phyloP scores from a whole-genome alignment of 2,329 filamentous ascomycete species.

The Penicillium hordei region DNA sequence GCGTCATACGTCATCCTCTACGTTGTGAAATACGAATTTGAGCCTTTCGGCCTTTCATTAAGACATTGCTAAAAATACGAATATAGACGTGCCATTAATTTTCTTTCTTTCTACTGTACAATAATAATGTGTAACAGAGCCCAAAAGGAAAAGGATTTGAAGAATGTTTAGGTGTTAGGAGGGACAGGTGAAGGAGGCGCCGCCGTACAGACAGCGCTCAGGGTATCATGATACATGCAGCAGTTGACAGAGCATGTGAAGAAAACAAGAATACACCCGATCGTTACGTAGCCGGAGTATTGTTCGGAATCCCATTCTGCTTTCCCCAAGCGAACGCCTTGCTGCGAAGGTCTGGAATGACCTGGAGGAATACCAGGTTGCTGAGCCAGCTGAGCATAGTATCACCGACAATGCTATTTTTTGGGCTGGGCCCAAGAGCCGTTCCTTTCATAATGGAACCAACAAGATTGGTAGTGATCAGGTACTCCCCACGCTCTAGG shows the following conservation, averaged over 20 bases:
- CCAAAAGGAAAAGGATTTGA: neutral
- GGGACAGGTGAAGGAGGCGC: slow-evolving; percentile 10
- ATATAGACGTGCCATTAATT: neutral
- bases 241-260: neutral
- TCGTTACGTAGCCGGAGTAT: slow-evolving; percentile 6
- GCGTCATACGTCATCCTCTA: slow-evolving; percentile 27
- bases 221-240: slow-evolving; percentile 32
- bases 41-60: too few species aligned
- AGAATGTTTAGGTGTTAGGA: slow-evolving; percentile 8
- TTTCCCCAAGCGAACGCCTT: slow-evolving; percentile 60
- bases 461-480: slow-evolving; percentile 73
- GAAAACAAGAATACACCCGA: neutral
- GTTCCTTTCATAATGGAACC: slow-evolving; percentile 69
- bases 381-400: slow-evolving; percentile 56
- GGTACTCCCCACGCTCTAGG: slow-evolving; percentile 76
- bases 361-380: slow-evolving; percentile 55
- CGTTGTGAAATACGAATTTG: neutral
- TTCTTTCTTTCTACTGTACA: neutral
- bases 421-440: slow-evolving; percentile 52
- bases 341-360: slow-evolving; percentile 57
- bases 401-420: slow-evolving; percentile 55
- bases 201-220: slow-evolving; percentile 16
- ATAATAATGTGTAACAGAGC: slow-evolving; percentile 9
- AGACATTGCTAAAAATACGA: neutral
- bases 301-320: slow-evolving; percentile 49